Base-by-base conservation (phyloP, 257 asterid species). In the Marsdenia floribunda region DNA sequence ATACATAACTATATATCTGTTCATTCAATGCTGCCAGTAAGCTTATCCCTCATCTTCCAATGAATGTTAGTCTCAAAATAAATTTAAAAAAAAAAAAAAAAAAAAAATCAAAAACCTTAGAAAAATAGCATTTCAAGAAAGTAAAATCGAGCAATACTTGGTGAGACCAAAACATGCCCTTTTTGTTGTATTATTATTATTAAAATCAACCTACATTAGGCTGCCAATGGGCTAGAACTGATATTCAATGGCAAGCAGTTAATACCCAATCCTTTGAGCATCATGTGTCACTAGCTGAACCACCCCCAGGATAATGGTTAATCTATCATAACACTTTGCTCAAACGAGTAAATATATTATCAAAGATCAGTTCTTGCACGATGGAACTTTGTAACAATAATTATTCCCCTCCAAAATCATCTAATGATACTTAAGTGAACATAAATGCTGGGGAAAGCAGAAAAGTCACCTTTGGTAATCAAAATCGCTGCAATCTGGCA, bases 401-500 rank as follows among this genome's bases (percentile, higher is more conserved):
- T 13, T 18, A 33, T 29, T 29, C 35, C 44, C 35, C 15, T 21
- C 42, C 46, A 2, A 64, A 15, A 69, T 54, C 40, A 68, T 68
- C 21, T n/a, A 37, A 13, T 14, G n/a, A 49, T 44, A 44, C 18
- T 2, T 33, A 26, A 52, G 60, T 8, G 21, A 52, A 52, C 11
- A 24, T 22, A 6, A n/a, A 46, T 46, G 12, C 37, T 50, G 66
- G 60, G 26, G 26, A 6, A 54, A 7, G 47, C 38, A 7, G 24
- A 7, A 24, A 47, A 8, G 26, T 63, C 57, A 76, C 79, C 75
- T 58, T 57, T 24, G 9, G 37, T 67, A 16, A 18, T 73, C 70
- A 46, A 60, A 60, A 47, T 60, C 38, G 60, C 60, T 26, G 22
- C 7, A 29, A 9, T 33, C 71, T 33, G 35, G 16, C 38, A 55